phyloP scores from a whole-genome alignment of 1,284 basidiomycete genomes.

The Leccinum fuscescens region DNA sequence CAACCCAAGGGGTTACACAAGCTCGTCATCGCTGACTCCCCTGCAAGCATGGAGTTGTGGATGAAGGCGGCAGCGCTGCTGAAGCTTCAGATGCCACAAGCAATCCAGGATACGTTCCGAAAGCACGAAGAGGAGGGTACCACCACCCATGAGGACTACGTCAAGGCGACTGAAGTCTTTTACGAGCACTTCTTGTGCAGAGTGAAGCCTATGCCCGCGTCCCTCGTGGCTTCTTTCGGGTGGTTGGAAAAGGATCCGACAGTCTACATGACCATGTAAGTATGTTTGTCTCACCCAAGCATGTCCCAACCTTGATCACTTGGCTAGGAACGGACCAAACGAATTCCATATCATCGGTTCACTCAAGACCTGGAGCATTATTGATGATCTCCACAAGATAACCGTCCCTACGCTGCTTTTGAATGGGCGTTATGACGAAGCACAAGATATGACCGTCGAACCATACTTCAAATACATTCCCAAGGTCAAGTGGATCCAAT shows the following conservation, averaged over 20 bases:
- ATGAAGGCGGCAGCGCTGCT: slow-evolving; percentile 35
- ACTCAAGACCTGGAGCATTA: slow-evolving; percentile 49
- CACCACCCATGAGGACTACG: slow-evolving; percentile 44
- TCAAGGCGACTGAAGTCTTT: slow-evolving; percentile 43
- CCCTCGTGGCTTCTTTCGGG: slow-evolving; percentile 28
- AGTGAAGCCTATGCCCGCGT: slow-evolving; percentile 43
- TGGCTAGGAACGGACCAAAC: slow-evolving; percentile 48
- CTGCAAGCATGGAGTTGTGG: slow-evolving; percentile 42
- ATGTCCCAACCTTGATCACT: neutral
- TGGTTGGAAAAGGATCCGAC: slow-evolving; percentile 44
- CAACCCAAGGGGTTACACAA: slow-evolving; percentile 42
- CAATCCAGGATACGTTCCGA: slow-evolving; percentile 42
- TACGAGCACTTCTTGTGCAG: slow-evolving; percentile 46
- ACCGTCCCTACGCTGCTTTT: slow-evolving; percentile 47
- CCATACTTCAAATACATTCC: slow-evolving; percentile 47
- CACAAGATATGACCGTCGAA: slow-evolving; percentile 42
- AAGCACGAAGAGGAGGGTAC: slow-evolving; percentile 50
- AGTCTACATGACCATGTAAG: slow-evolving; percentile 48
- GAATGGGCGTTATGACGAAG: slow-evolving; percentile 52
- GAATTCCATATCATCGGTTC: slow-evolving; percentile 49
- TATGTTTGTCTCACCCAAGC: neutral
- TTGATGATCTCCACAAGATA: slow-evolving; percentile 45
- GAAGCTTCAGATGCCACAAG: slow-evolving; percentile 39
- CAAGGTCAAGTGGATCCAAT: slow-evolving; percentile 48
- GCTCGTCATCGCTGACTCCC: slow-evolving; percentile 40